A percentile compares a stretch with the other conserved stretches of the same genome.
These are phyloP conservation scores for Raphanus hybrid DNA, from an alignment of 441 rosid genomes.

Conservation along the genomic window DNA sequence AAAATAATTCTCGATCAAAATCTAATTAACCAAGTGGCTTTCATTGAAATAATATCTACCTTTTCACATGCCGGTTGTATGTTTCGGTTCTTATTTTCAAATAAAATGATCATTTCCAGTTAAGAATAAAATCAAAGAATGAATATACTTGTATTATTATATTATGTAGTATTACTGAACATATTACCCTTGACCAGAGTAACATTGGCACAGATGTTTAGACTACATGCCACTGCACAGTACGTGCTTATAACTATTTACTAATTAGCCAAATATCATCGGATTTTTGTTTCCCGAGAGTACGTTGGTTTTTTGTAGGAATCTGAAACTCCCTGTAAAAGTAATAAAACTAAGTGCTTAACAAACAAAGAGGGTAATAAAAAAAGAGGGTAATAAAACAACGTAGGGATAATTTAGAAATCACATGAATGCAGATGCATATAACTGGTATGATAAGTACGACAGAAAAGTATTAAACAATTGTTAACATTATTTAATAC, in stretches of 20 bases:
- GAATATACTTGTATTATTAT: too few relatives aligned
- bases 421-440: conserved; percentile 3
- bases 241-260: conserved; percentile 8
- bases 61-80: background rate
- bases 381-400: background rate
- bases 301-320: conserved; percentile 1
- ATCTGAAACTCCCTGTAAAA: conserved; percentile 12
- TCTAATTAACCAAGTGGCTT: background rate
- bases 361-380: conserved; percentile 3
- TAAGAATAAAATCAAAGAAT: background rate
- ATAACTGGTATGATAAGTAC: conserved; percentile 5
- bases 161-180: too few relatives aligned
- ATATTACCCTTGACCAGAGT: too few relatives aligned
- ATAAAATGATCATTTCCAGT: background rate
- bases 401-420: background rate
- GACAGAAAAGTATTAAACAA: background rate
- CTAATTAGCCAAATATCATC: conserved; percentile 2
- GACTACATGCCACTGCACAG: background rate
- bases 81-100: background rate
- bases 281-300: background rate
- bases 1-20: too few relatives aligned
- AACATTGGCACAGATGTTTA: too few relatives aligned
- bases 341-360: background rate
- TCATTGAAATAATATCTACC: background rate
- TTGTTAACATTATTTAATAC: background rate